Percentiles rank a stretch among this genome's conserved stretches.
These are phyloP conservation scores for Platanthera zijinensis DNA, from an alignment of 106 monocot genomes.

Conservation along the genomic window DNA sequence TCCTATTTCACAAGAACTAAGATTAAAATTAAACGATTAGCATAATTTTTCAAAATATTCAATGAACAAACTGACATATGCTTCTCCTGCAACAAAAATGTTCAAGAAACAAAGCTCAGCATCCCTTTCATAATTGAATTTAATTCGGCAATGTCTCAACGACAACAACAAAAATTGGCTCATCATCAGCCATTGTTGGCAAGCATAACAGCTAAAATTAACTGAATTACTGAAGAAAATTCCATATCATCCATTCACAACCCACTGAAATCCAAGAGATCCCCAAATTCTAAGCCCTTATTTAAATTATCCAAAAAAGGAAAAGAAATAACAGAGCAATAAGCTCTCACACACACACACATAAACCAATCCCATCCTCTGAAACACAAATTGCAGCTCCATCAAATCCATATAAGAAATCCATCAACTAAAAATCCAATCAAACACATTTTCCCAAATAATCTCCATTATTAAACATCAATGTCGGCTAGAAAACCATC, in stretches of 20 bases:
- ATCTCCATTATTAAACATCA: background rate
- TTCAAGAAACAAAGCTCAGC: background rate
- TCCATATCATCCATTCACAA: conserved; percentile 2
- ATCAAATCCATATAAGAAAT: background rate
- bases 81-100: background rate
- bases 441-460: background rate
- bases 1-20: background rate
- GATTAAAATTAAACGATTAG: background rate
- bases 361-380: background rate
- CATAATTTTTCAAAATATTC: background rate
- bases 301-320: background rate
- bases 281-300: background rate
- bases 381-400: conserved; percentile 1
- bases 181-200: conserved; percentile 12
- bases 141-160: background rate
- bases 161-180: background rate
- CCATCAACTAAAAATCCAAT: background rate
- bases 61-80: background rate
- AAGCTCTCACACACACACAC: background rate
- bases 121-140: background rate
- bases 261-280: background rate
- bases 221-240: background rate
- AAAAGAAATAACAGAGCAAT: conserved; percentile 4
- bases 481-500: background rate
- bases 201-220: background rate